Percentiles rank a stretch among this genome's conserved stretches.
Evolutionary conservation across 768 basidiomycete genomes (phyloP).

Genomic region (Serendipita sp.): DNA sequence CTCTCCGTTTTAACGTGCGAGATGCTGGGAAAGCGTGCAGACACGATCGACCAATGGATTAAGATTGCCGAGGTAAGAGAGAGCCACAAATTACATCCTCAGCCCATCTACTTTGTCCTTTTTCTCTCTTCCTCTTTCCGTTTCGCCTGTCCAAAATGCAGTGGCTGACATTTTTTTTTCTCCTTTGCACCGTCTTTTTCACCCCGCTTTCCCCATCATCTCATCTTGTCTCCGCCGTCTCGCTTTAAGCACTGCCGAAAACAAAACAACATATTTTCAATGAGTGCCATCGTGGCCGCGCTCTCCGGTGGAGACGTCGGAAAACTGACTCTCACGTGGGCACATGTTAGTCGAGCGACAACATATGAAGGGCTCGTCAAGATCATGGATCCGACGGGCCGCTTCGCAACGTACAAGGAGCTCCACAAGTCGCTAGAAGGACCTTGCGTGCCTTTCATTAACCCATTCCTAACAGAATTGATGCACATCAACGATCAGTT

Average conservation of each 20-base stretch:
- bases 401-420: conserved; percentile 35
- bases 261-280: conserved; percentile 49
- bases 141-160: no score
- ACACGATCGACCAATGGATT: conserved; percentile 57
- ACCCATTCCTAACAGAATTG: conserved; percentile 46
- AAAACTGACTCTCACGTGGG: conserved; percentile 48
- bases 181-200: neutral
- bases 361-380: conserved; percentile 36
- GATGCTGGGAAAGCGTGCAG: conserved; percentile 35
- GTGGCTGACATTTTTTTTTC: no score
- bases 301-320: conserved; percentile 35
- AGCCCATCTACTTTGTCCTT: no score
- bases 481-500: conserved; percentile 38
- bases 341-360: conserved; percentile 37
- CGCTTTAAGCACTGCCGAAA: conserved; percentile 40
- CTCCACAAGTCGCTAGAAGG: neutral
- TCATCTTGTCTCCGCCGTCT: neutral
- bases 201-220: neutral
- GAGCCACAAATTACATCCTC: no score
- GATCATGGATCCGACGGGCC: conserved; percentile 42
- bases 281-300: conserved; percentile 50
- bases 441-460: conserved; percentile 54
- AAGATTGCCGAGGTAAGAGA: conserved; percentile 56
- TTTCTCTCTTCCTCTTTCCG: no score
- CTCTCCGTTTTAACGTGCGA: conserved; percentile 40